Base-by-base conservation (phyloP, 2,329 filamentous ascomycete species). In the Aspergillus pseudoterreus region DNA sequence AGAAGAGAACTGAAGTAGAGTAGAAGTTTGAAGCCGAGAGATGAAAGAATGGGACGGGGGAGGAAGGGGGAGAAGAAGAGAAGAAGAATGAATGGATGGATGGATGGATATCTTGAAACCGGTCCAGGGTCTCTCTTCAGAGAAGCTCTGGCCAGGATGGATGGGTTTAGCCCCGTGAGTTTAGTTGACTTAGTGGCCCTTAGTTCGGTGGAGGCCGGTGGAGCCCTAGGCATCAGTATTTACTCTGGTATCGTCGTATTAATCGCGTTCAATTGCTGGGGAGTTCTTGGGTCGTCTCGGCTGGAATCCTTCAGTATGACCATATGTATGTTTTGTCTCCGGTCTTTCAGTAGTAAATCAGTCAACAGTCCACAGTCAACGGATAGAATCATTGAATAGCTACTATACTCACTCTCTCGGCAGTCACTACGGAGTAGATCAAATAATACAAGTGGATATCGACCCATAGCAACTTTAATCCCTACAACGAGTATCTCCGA, bases 41-140 rank as follows among this genome's bases (percentile, higher is more conserved):
- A 42, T 50, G 46, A 5, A 45, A 39, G 30, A 48, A 45, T 49
- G 42, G 36, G 39, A 39, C 35, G 49, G 21, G 21, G 32, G 44
- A 43, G 45, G 24, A 51, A 30, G 32, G 44, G 33, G 36, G 35
- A 30, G 39, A 53, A 55, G 53, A 39, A 47, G 47, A 43, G 33
- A 48, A 39, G 15, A 38, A 50, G 45, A 49, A 46, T 38, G 47
- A 49, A 45, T 43, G 41, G 46, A 43, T 14, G 45, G 36, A 39
- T 47, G 52, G 47, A 51, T 35, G 49, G 53, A 50, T 54, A 61
- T 61, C 58, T 58, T 61, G 58, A 61, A 61, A 61, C 58, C 48
- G 44, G 52, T 57, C 57, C 58, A 59, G 57, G 58, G 58, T 61
- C 57, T 55, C 54, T 56, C 46, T 30, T 38, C 35, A 38, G 12